A percentile compares a stretch with the other conserved stretches of the same genome.
Evolutionary conservation across 73 alveolate species (phyloP).

Genomic region (Diophrys appendiculata): DNA sequence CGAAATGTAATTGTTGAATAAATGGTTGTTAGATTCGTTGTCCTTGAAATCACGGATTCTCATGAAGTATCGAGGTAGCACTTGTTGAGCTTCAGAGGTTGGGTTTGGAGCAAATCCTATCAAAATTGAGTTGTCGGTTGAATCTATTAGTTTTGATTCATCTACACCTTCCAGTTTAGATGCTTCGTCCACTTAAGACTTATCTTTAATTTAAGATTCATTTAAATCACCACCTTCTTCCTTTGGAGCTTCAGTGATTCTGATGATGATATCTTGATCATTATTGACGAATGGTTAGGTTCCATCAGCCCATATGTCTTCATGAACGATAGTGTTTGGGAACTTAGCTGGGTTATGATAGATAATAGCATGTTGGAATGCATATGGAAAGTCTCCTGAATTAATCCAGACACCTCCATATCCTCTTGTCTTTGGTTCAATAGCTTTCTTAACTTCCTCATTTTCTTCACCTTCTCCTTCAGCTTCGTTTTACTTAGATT

Average conservation of each 20-base stretch:
- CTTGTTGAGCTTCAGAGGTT: constrained; percentile 12
- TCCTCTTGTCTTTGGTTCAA: constrained; percentile 76
- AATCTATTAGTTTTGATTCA: constrained; percentile 8
- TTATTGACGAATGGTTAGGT: constrained; percentile 47
- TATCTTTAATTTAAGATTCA: background rate
- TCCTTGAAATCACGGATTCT: too few species aligned
- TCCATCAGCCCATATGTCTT: constrained; percentile 60
- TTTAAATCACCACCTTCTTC: constrained; percentile 10
- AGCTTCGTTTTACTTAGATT: background rate
- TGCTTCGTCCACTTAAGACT: background rate
- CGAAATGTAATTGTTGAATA: constrained; percentile 28
- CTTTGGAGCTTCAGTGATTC: constrained; percentile 9
- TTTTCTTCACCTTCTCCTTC: constrained; percentile 19
- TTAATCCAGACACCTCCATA: constrained; percentile 88
- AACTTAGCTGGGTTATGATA: constrained; percentile 69
- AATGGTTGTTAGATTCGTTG: too few species aligned
- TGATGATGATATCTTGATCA: constrained; percentile 51
- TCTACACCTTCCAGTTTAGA: constrained; percentile 13
- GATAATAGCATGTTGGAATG: constrained; percentile 66
- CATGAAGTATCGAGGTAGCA: constrained; percentile 47
- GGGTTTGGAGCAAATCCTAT: constrained; percentile 53
- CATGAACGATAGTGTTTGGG: constrained; percentile 37
- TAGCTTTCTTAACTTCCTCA: constrained; percentile 16
- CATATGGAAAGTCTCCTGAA: constrained; percentile 70
- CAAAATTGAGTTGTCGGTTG: constrained; percentile 10